Evolutionary conservation across 345 rosid genomes (phyloP).

Genomic region (Murraya paniculata): DNA sequence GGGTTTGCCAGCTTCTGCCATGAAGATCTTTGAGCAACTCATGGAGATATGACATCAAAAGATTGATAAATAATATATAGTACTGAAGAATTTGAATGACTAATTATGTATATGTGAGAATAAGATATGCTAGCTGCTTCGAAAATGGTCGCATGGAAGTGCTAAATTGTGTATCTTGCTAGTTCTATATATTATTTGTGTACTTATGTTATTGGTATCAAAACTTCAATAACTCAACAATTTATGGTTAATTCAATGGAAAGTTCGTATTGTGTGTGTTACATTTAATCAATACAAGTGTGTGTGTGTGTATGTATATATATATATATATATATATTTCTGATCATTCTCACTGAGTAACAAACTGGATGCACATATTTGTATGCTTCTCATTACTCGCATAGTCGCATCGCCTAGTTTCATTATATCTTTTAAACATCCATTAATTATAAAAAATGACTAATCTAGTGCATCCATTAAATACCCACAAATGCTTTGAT

Average conservation of each 20-base stretch:
- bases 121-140: not conserved
- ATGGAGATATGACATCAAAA: slow-evolving; percentile 39
- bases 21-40: slow-evolving; percentile 59
- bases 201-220: not conserved
- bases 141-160: not conserved
- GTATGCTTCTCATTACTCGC: too few species aligned
- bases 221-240: not conserved
- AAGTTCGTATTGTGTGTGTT: not conserved
- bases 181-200: not conserved
- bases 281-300: not conserved
- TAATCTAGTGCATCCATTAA: too few species aligned
- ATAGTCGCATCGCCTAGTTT: too few species aligned
- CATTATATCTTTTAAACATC: too few species aligned
- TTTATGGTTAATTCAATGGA: not conserved
- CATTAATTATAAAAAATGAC: too few species aligned
- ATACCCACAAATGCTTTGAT: too few species aligned
- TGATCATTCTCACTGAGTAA: not conserved
- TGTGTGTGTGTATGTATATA: too few species aligned
- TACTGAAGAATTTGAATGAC: not conserved
- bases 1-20: slow-evolving; percentile 79
- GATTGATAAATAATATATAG: too few species aligned
- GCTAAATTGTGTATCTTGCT: not conserved
- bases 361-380: too few species aligned
- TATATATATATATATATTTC: too few species aligned
- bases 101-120: too few species aligned